A percentile compares a stretch with the other conserved stretches of the same genome.
Evolutionary conservation across 768 basidiomycete genomes (phyloP).

Genomic region (Pholiota microspora): DNA sequence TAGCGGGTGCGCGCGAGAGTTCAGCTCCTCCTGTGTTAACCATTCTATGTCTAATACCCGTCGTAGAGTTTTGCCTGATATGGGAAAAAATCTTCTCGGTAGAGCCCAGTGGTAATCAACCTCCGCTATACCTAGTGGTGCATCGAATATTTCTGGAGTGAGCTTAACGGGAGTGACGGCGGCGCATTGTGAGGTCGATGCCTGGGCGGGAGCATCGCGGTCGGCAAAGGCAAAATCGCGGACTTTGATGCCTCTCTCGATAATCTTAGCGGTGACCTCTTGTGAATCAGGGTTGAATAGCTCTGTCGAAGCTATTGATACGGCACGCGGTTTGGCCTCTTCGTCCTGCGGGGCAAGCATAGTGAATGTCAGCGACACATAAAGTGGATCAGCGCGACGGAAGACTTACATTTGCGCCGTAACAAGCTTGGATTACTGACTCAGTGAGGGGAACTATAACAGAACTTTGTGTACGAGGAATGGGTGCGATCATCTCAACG

Average conservation of each 20-base stretch:
- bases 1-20: slow-evolving; percentile 25
- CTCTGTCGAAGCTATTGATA: background rate
- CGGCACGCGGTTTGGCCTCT: background rate
- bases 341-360: background rate
- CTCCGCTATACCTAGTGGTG: slow-evolving; percentile 33
- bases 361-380: background rate
- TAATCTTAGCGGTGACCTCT: background rate
- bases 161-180: slow-evolving; percentile 9
- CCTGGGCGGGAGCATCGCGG: background rate
- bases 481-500: background rate
- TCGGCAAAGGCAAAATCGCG: slow-evolving; percentile 37
- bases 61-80: slow-evolving; percentile 35
- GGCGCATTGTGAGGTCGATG: slow-evolving; percentile 4
- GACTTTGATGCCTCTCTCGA: slow-evolving; percentile 27
- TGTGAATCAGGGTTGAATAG: background rate
- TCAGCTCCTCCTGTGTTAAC: slow-evolving; percentile 33
- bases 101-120: slow-evolving; percentile 37
- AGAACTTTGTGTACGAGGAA: background rate
- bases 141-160: slow-evolving; percentile 37
- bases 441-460: background rate
- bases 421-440: too few species aligned
- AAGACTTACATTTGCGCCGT: too few species aligned
- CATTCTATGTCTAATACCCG: slow-evolving; percentile 39
- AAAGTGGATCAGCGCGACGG: background rate
- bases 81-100: slow-evolving; percentile 25